Conservation (phyloP, 441 rosid species). For the Mallotus japonicus region DNA sequence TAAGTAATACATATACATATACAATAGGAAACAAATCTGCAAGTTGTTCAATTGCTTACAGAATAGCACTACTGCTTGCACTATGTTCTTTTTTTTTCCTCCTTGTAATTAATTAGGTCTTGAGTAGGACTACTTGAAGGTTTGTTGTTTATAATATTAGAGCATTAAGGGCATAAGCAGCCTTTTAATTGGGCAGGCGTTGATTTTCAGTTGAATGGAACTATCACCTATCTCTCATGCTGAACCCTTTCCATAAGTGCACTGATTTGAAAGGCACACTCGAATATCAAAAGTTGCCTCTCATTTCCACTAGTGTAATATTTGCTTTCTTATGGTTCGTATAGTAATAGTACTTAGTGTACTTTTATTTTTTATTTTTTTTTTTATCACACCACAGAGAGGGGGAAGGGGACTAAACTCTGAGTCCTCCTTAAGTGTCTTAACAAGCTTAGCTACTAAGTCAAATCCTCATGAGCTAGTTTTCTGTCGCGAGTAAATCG, state of each 20-base stretch:
- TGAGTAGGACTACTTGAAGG: constrained; percentile 38
- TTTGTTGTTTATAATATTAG: constrained; percentile 12
- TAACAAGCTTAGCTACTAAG: no score
- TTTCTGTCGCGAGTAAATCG: no score
- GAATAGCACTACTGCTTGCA: no score
- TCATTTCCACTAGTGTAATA: background rate
- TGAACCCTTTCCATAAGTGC: constrained; percentile 14
- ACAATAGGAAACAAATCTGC: no score
- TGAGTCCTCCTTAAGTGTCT: no score
- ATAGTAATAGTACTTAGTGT: no score
- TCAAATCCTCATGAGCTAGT: no score
- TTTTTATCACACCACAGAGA: no score
- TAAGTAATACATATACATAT: background rate
- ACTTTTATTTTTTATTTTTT: no score
- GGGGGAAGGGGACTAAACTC: no score
- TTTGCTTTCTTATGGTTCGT: background rate
- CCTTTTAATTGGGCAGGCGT: constrained; percentile 12
- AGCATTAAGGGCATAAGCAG: constrained; percentile 14
- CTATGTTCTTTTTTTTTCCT: no score
- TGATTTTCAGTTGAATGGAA: constrained; percentile 33
- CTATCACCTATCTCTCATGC: constrained; percentile 34
- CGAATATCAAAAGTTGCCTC: constrained; percentile 34
- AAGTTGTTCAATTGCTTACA: no score
- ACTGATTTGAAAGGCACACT: constrained; percentile 45
- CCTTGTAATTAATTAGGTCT: constrained; percentile 41